Conservation (phyloP, 1,139 yeast species). For the Debaryomyces udenii region DNA sequence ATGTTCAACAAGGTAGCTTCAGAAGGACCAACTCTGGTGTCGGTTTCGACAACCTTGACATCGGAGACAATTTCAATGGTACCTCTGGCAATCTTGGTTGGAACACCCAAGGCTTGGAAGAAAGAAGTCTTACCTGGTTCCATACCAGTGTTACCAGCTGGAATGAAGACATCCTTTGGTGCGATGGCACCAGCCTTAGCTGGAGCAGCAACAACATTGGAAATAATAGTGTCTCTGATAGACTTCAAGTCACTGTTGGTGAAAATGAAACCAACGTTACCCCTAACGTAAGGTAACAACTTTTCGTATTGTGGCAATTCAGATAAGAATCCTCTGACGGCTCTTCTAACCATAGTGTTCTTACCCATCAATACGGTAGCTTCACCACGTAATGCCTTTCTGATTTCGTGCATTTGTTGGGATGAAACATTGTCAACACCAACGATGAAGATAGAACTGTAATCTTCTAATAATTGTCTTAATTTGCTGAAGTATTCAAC, state of each 20-base stretch:
- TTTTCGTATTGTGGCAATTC: conserved; percentile 97
- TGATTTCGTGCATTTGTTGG: conserved; percentile 99
- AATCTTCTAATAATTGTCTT: conserved; percentile 93
- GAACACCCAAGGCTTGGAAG: conserved; percentile 99
- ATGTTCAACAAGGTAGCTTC: conserved; percentile 98
- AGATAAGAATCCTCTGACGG: conserved; percentile 91
- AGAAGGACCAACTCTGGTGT: conserved; percentile 95
- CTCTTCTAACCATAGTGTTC: conserved; percentile 99
- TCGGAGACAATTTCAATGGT: conserved; percentile 98
- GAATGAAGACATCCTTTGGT: conserved; percentile 95
- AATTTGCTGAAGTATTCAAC: conserved; percentile 93
- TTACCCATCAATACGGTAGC: conserved; percentile 99
- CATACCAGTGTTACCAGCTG: conserved; percentile 99
- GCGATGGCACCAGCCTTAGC: conserved; percentile 99
- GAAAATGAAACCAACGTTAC: conserved; percentile 99
- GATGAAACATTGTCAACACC: conserved; percentile 99
- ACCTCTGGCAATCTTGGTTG: conserved; percentile 99
- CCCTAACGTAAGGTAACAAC: conserved; percentile 90
- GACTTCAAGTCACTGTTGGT: conserved; percentile 93
- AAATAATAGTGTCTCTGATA: conserved; percentile 82
- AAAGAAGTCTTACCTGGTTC: conserved; percentile 99
- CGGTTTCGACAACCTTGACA: conserved; percentile 90
- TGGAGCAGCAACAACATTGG: conserved; percentile 99
- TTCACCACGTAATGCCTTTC: conserved; percentile 93
- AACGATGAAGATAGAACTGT: conserved; percentile 97